Base-by-base conservation (phyloP, 306 rosid species). In the Rosa persica region DNA sequence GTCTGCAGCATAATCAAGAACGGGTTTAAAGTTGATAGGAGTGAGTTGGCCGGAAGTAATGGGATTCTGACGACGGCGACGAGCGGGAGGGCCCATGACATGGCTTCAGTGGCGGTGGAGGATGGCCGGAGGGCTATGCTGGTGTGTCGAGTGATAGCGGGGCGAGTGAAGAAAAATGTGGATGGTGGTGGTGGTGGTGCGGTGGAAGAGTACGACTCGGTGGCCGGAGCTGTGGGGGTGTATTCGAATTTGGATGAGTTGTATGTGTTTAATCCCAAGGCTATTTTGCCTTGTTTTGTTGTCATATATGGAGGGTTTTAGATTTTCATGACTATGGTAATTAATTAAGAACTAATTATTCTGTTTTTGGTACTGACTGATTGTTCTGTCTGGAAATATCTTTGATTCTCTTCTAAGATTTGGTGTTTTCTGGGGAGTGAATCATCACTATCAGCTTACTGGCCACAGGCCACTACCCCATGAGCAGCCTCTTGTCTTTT, bases 211-310 rank as follows among this genome's bases (percentile, higher is more conserved):
- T 90, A 82, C 68, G 99, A 95, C 75, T 93, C 98, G 0, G 81
- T 95, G 75, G 90, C 89, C 0, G 98, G 93, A 54, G 93, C 76
- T 64, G 89, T 78, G 46, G 99, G 99, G 36, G 88, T 91, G 23
- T 93, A 89, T 80, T 91, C 99, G 6, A 93, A 95, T 85, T 82
- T 95, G 90, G 98, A 95, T 52, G 97, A 95, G 92, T 86, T 95
- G 79, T 88, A 86, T 69, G 98, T 93, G 80, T 87, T 77, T 72
- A 89, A 90, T 62, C 91, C 91, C 0, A 83, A 81, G 86, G 98
- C 99, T 60, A 95, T 95, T 72, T 87, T 95, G 90, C 99, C 98
- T 77, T 95, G 99, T 84, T 95, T 95, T 86, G 99, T 95, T 86
- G 99, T 95, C 34, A 90, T 95, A 83, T 93, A 95, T 60, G 81